A percentile compares a stretch with the other conserved stretches of the same genome.
Conservation (phyloP, 805 yeast genomes). For the Saccharomyces eubayanus region DNA sequence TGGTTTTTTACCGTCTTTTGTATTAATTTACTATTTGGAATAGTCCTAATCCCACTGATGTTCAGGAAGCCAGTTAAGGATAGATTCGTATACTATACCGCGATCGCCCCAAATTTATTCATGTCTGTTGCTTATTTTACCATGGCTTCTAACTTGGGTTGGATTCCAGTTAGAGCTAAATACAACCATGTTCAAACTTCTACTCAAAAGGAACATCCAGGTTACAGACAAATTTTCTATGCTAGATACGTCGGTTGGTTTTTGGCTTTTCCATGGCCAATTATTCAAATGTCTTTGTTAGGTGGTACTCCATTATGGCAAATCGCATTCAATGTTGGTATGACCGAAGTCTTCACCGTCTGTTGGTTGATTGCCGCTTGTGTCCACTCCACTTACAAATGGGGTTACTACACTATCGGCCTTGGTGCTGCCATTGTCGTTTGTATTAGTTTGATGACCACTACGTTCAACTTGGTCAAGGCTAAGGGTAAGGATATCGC, state of each 20-base stretch:
- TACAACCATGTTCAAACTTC: slow-evolving; percentile 38
- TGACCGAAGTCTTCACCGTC: slow-evolving; percentile 36
- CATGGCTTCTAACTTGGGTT: slow-evolving; percentile 49
- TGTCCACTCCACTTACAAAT: slow-evolving; percentile 39
- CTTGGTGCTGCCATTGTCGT: slow-evolving; percentile 17
- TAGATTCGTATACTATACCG: slow-evolving; percentile 29
- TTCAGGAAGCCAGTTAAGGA: slow-evolving; percentile 27
- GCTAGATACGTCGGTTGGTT: slow-evolving; percentile 50
- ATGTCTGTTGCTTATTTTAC: slow-evolving; percentile 44
- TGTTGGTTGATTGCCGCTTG: slow-evolving; percentile 39
- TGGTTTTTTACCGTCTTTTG: slow-evolving; percentile 58
- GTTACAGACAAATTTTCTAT: slow-evolving; percentile 46
- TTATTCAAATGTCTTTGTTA: slow-evolving; percentile 22
- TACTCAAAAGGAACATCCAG: slow-evolving; percentile 20
- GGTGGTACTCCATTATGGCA: slow-evolving; percentile 23
- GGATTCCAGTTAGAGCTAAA: slow-evolving; percentile 39
- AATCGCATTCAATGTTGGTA: slow-evolving; percentile 26
- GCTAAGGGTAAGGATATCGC: slow-evolving; percentile 19
- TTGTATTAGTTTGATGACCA: slow-evolving; percentile 19
- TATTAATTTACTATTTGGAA: slow-evolving; percentile 23
- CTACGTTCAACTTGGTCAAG: slow-evolving; percentile 18
- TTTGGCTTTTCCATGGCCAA: slow-evolving; percentile 40
- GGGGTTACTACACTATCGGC: slow-evolving; percentile 43
- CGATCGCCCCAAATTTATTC: slow-evolving; percentile 37
- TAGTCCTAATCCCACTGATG: slow-evolving; percentile 28